Evolutionary conservation across 176 grass and related monocot species (phyloP), one percentile per base, ranked within the genome.

Genomic region (Chrysopogon serrulatus): DNA sequence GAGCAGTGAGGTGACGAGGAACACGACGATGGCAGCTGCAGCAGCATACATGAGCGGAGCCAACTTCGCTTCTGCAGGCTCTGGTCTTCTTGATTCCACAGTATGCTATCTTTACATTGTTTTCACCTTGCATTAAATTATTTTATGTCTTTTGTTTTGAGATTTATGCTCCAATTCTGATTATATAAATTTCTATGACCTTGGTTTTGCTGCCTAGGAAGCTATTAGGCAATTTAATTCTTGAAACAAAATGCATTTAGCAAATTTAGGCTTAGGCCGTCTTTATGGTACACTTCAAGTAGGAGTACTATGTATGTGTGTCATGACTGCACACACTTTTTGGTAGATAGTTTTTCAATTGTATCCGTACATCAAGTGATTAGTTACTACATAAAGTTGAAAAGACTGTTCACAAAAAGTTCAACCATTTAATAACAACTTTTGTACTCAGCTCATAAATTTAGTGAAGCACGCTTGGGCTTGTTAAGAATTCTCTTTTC

Each of bases 81-180:
- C 94, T 6, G 89, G 94, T 74, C 65, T 97, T 92, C 94, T 94
- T 36, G 91, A 97, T 70, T 81, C 94, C 28, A 97, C 91, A 0
- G 91, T 97, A 73, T 27, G 84, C 18, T 10, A 60, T 33, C 27
- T 34, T 26, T 15, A 27, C 8, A 49, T 42, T 36, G 30, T 35
- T 80, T 59, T 42, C 10, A 79, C 2, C 42, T 42, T 4, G 21
- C 21, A 41, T 39, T 30, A 12, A n/a, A 17, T 53, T 51, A 1
- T 53, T 73, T 11, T 70, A 57, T 81, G 24, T 10, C 7, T 56
- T n/a, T n/a, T 53, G 49, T 32, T 57, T 42, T 42, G 45, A 11
- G 18, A 74, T 30, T 51, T 53, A 5, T 28, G 37, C 56, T 61
- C 10, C n/a, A 10, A 15, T 36, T 23, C 30, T n/a, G 27, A 40